These are phyloP conservation scores for Miscanthus sacchariflorus DNA, from an alignment of 202 grass and related monocot species.

Conservation along the genomic window DNA sequence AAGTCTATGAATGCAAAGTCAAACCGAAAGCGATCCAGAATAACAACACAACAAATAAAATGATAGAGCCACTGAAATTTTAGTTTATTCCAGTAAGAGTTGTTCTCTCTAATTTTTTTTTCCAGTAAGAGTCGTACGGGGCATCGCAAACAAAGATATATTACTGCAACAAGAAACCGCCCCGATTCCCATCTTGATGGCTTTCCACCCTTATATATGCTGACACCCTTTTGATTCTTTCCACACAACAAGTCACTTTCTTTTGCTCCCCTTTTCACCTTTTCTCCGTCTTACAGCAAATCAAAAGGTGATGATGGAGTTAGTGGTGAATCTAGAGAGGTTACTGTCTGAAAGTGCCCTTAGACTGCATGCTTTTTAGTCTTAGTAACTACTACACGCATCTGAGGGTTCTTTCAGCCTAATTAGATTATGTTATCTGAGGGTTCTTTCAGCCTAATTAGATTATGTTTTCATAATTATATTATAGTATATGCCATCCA, in stretches of 20 bases:
- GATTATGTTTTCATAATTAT: neutral
- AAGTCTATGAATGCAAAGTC: neutral
- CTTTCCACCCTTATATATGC: constrained; percentile 9
- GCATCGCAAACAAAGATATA: neutral
- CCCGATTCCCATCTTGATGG: neutral
- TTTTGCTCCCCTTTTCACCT: constrained; percentile 29
- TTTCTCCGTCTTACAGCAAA: constrained; percentile 26
- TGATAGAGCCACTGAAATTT: neutral
- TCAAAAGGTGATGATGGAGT: constrained; percentile 1
- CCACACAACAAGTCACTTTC: constrained; percentile 21
- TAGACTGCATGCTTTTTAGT: neutral
- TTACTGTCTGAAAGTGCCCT: constrained; percentile 7
- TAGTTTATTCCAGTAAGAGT: neutral
- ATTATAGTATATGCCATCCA: neutral
- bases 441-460: neutral
- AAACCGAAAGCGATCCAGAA: neutral
- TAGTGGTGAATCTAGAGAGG: constrained; percentile 2
- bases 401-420: neutral
- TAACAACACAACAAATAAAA: neutral
- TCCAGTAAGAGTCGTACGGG: neutral
- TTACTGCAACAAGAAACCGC: constrained; percentile 1
- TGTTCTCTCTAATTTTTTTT: neutral
- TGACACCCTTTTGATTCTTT: constrained; percentile 54
- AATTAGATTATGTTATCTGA: neutral
- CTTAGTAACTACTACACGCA: neutral